These are phyloP conservation scores for Hippophae gyantsensis DNA, from an alignment of 306 rosid species.

Conservation along the genomic window DNA sequence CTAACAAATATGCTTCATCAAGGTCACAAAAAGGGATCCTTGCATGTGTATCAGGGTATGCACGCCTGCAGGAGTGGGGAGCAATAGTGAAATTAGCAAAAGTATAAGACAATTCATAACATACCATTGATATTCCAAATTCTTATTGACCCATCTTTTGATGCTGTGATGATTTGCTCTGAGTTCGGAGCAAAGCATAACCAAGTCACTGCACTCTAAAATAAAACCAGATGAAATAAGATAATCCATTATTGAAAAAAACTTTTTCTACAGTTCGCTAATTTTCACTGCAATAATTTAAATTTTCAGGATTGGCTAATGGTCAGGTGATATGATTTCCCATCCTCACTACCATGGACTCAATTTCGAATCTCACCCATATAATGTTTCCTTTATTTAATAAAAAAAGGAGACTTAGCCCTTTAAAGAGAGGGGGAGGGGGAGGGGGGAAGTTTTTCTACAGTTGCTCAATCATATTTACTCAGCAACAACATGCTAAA, in stretches of 20 bases:
- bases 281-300: too few relatives aligned
- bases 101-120: slow-evolving; percentile 10
- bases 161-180: slow-evolving; percentile 83
- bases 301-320: too few relatives aligned
- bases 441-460: not conserved
- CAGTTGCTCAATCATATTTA: not conserved
- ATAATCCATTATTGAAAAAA: not conserved
- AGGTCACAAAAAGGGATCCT: too few relatives aligned
- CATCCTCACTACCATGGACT: too few relatives aligned
- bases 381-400: too few relatives aligned
- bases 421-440: too few relatives aligned
- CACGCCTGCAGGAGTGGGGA: not conserved
- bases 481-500: not conserved
- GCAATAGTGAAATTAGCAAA: not conserved
- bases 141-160: slow-evolving; percentile 89
- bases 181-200: slow-evolving; percentile 83
- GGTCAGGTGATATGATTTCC: too few relatives aligned
- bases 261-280: too few relatives aligned
- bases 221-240: slow-evolving; percentile 10
- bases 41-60: not conserved
- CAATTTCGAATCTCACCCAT: too few relatives aligned
- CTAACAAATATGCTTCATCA: too few relatives aligned
- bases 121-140: slow-evolving; percentile 96
- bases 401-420: too few relatives aligned
- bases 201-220: slow-evolving; percentile 99